Evolutionary conservation across 495 filamentous ascomycete genomes (phyloP).

Genomic region (Tuber calosporum): DNA sequence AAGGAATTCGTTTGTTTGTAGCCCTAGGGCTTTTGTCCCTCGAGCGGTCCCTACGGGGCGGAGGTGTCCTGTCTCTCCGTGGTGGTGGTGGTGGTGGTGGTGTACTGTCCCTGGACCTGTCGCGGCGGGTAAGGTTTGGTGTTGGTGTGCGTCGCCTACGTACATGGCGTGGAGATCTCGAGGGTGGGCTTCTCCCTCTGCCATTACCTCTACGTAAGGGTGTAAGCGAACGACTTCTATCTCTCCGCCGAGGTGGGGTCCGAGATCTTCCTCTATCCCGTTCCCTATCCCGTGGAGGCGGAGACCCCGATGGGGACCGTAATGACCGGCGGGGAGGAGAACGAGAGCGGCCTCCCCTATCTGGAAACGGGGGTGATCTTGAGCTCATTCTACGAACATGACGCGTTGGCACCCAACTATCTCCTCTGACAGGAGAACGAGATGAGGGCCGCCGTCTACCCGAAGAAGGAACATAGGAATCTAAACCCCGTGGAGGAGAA

Average conservation of each 20-base stretch:
- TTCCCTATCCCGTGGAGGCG: slow-evolving; percentile 21
- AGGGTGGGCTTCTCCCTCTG: slow-evolving; percentile 22
- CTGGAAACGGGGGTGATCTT: slow-evolving; percentile 35
- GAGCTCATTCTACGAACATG: slow-evolving; percentile 26
- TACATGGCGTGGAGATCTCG: slow-evolving; percentile 36
- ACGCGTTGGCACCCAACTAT: slow-evolving; percentile 40
- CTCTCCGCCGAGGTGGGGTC: slow-evolving; percentile 26
- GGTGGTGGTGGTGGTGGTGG: slow-evolving; percentile 18
- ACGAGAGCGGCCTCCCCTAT: slow-evolving; percentile 24
- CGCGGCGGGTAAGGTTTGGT: slow-evolving; percentile 20
- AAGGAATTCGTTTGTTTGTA: slow-evolving; percentile 21
- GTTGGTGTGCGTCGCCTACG: slow-evolving; percentile 31
- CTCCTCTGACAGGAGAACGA: slow-evolving; percentile 34
- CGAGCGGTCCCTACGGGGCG: slow-evolving; percentile 23
- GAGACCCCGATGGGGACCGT: slow-evolving; percentile 30
- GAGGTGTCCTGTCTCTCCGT: slow-evolving; percentile 35
- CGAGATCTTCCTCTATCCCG: slow-evolving; percentile 35
- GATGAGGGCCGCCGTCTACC: slow-evolving; percentile 31
- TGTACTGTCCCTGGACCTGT: slow-evolving; percentile 36
- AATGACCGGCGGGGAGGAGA: slow-evolving; percentile 31
- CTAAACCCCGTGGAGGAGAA: slow-evolving; percentile 37
- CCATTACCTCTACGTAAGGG: slow-evolving; percentile 36
- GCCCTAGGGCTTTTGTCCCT: slow-evolving; percentile 32
- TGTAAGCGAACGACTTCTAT: slow-evolving; percentile 35
- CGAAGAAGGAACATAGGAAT: slow-evolving; percentile 38